Conservation (phyloP, 331 rosid species). For the Cydonia oblonga region DNA sequence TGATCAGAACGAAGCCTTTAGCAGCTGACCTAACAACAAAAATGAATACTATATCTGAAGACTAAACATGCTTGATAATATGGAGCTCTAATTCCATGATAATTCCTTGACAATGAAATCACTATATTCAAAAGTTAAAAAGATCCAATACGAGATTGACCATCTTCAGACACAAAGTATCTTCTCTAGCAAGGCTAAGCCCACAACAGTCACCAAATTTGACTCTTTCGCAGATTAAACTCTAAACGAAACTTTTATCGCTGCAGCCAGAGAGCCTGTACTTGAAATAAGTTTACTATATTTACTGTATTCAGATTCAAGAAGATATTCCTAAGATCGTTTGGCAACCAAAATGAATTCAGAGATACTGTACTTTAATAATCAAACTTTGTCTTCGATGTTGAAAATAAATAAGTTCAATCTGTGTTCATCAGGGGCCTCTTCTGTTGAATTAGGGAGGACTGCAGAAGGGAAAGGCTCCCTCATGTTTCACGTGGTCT, state of each 20-base stretch:
- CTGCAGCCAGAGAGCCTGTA: neutral
- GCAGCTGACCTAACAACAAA: neutral
- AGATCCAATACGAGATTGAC: neutral
- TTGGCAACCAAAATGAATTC: neutral
- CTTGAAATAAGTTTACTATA: neutral
- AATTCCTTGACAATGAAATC: neutral
- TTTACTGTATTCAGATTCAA: neutral
- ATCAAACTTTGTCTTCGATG: neutral
- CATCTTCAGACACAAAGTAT: neutral
- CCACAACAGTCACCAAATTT: neutral
- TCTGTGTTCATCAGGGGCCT: neutral
- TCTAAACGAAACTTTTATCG: neutral
- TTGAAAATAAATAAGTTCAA: neutral
- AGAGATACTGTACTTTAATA: neutral
- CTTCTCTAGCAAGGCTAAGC: neutral
- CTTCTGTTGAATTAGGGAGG: neutral
- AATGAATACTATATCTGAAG: neutral
- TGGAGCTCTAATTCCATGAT: neutral
- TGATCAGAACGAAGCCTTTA: neutral
- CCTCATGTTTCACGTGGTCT: neutral
- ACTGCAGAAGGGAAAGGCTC: neutral
- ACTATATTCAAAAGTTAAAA: neutral
- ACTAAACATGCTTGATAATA: neutral
- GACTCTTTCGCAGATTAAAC: neutral
- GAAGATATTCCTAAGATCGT: neutral